Conservation (phyloP, 441 rosid genomes). For the Syzygium malaccense region DNA sequence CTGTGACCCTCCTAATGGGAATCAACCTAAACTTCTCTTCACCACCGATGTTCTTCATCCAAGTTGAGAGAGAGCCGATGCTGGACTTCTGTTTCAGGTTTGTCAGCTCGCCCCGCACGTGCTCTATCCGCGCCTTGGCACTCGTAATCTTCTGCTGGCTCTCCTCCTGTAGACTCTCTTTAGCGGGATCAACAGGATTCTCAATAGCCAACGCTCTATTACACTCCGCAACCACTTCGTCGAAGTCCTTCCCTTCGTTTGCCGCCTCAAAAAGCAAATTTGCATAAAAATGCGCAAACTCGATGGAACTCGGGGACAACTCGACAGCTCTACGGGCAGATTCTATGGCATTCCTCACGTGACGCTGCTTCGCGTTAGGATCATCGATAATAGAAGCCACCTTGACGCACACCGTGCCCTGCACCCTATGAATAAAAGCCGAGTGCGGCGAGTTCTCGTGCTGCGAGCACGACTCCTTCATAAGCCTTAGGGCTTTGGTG, state of each 20-base stretch:
- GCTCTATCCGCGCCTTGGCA: slow-evolving; percentile 65
- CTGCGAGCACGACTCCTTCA: slow-evolving; percentile 61
- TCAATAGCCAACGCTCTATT: slow-evolving; percentile 68
- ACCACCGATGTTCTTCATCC: slow-evolving; percentile 75
- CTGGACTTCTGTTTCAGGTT: slow-evolving; percentile 66
- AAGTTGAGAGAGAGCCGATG: slow-evolving; percentile 59
- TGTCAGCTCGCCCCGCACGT: slow-evolving; percentile 71
- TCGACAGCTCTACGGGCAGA: slow-evolving; percentile 68
- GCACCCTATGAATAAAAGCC: slow-evolving; percentile 71
- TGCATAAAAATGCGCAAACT: slow-evolving; percentile 79
- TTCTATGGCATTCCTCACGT: slow-evolving; percentile 60
- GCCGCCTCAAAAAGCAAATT: slow-evolving; percentile 79
- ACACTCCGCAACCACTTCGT: slow-evolving; percentile 79
- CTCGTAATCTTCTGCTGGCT: slow-evolving; percentile 62
- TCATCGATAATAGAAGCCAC: slow-evolving; percentile 81
- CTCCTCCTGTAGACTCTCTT: slow-evolving; percentile 83
- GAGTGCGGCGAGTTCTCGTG: slow-evolving; percentile 33
- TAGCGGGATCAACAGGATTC: slow-evolving; percentile 83
- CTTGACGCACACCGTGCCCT: slow-evolving; percentile 68
- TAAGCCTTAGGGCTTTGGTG: slow-evolving; percentile 71
- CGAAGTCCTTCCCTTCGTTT: slow-evolving; percentile 66
- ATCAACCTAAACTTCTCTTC: slow-evolving; percentile 76
- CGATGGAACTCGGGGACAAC: slow-evolving; percentile 67
- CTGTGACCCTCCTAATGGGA: slow-evolving; percentile 51
- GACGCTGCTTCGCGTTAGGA: slow-evolving; percentile 53